Evolutionary conservation across 257 asterid genomes (phyloP), one percentile per base, ranked within the genome.

Genomic region (Solanum megistacrolobum): DNA sequence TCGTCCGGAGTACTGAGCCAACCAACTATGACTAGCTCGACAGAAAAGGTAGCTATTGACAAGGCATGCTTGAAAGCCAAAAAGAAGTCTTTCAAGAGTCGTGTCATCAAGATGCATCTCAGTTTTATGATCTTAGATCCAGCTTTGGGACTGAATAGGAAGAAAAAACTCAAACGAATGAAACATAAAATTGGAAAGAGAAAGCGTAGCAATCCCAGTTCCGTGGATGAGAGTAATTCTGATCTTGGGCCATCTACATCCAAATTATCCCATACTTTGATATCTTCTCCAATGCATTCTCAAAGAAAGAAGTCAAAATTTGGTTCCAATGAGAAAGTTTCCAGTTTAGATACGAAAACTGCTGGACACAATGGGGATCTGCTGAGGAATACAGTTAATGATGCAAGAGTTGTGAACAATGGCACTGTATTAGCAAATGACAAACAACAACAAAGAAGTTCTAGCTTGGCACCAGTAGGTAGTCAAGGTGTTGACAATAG

Each of bases 51-150:
- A 89, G 58, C 90, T 38, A 84, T 83, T 85, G 90, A 79, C 43
- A 89, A 85, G 75, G 86, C 69, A 52, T 88, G 58, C 39, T 89
- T 86, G 83, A 90, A 86, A 85, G 91, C 88, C 29, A 93, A 90
- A 81, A 89, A 86, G 89, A 93, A 91, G 92, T 92, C 85, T 74
- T 87, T 90, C 81, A 95, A 91, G 89, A 79, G 71, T 89, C 93
- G 86, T 7, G 83, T 89, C 75, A 87, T 89, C 78, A 85, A 81
- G 69, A 87, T 87, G 91, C 90, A 90, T 7, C 93, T 95, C 83
- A 92, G 98, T 92, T 92, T 95, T 91, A 89, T 96, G 84, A 89
- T 97, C 87, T 93, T 95, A 62, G 93, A 96, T 83, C 91, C 82
- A 18, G 88, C 93, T 76, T 90, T 93, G 31, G 89, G 87, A 91